phyloP scores from a whole-genome alignment of 805 yeast species.

The Starmerella vitae region DNA sequence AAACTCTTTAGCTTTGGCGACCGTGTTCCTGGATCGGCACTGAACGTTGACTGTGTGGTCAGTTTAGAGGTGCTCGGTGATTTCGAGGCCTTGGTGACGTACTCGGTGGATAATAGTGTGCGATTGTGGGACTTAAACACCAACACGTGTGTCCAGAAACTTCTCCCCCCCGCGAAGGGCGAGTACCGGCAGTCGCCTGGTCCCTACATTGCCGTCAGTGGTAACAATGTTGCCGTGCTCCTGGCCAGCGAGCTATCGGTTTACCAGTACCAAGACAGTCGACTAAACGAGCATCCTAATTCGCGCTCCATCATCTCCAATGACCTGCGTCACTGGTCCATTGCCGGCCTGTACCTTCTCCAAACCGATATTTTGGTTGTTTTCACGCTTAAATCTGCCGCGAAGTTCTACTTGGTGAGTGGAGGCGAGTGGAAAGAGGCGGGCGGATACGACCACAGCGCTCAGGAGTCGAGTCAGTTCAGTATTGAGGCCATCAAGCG shows the following conservation, averaged over 20 bases:
- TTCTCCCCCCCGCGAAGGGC: background rate
- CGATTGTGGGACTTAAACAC: slow-evolving; percentile 46
- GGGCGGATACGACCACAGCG: slow-evolving; percentile 5
- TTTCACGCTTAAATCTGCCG: slow-evolving; percentile 14
- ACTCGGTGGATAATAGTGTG: slow-evolving; percentile 41
- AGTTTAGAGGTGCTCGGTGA: slow-evolving; percentile 27
- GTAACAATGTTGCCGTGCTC: slow-evolving; percentile 5
- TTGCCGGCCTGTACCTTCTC: slow-evolving; percentile 6
- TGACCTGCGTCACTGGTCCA: slow-evolving; percentile 14
- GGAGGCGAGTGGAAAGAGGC: slow-evolving; percentile 6
- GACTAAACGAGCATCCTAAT: background rate
- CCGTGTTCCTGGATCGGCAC: slow-evolving; percentile 32
- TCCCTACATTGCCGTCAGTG: slow-evolving; percentile 5
- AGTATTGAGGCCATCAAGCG: background rate
- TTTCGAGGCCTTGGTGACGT: slow-evolving; percentile 32
- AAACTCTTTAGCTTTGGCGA: slow-evolving; percentile 19
- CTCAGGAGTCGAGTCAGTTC: slow-evolving; percentile 3
- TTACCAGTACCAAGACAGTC: slow-evolving; percentile 1
- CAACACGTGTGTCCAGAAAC: slow-evolving; percentile 21
- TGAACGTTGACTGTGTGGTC: slow-evolving; percentile 29
- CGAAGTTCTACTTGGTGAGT: slow-evolving; percentile 3
- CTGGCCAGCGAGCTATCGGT: slow-evolving; percentile 3
- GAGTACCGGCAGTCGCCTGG: slow-evolving; percentile 13
- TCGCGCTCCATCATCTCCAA: background rate
- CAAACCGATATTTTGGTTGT: slow-evolving; percentile 11